Percentiles rank a stretch among this genome's conserved stretches.
Evolutionary conservation across 2,329 filamentous ascomycete species (phyloP).

Genomic region (Byssothecium circinans): DNA sequence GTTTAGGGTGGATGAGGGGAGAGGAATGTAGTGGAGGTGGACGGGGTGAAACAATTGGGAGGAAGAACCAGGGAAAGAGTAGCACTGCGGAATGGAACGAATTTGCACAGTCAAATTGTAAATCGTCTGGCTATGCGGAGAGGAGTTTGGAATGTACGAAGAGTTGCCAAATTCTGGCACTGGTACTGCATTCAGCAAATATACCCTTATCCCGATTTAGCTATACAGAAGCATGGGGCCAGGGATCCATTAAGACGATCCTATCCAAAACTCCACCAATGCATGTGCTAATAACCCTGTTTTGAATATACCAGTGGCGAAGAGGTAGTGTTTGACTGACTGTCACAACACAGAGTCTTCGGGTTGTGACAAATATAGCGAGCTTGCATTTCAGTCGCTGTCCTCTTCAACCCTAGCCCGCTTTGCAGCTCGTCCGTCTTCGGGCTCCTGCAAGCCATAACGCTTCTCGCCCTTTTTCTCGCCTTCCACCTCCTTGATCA

Average conservation of each 20-base stretch:
- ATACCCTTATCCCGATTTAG: neutral
- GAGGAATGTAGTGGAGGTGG: neutral
- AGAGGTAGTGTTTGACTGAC: no score
- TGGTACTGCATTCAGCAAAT: no score
- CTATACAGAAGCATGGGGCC: neutral
- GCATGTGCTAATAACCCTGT: neutral
- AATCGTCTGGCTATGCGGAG: no score
- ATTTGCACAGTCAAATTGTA: no score
- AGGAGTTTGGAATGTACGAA: no score
- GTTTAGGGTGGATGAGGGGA: constrained; percentile 30
- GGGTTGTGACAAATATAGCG: neutral
- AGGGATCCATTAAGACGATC: neutral
- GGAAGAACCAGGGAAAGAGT: neutral
- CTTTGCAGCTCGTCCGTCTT: constrained; percentile 58
- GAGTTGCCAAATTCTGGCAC: no score
- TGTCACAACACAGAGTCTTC: neutral
- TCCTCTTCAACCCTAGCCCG: constrained; percentile 78
- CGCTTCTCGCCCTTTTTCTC: constrained; percentile 66
- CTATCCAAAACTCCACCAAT: neutral
- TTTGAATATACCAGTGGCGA: no score
- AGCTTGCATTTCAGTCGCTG: constrained; percentile 29
- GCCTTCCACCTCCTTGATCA: constrained; percentile 77
- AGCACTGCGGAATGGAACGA: no score
- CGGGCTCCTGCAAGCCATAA: constrained; percentile 71
- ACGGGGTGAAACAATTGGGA: neutral